Evolutionary conservation across 2,329 filamentous ascomycete genomes (phyloP).

Genomic region (Graphium sp.): DNA sequence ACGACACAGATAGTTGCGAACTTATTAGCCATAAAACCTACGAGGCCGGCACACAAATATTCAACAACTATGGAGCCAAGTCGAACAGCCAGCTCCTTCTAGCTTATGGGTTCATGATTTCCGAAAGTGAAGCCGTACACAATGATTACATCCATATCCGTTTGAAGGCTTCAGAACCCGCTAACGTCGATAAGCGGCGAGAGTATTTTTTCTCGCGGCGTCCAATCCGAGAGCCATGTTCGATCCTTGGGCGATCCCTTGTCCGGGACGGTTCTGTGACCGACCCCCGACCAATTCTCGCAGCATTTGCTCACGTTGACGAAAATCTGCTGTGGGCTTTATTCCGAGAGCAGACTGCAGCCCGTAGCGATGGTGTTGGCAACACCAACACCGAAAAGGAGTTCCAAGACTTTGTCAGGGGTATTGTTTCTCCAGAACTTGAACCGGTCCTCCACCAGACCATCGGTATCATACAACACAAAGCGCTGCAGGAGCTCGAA

Average conservation of each 20-base stretch:
- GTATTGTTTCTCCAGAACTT: conserved; percentile 10
- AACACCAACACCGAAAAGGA: conserved; percentile 13
- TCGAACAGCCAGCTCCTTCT: conserved; percentile 56
- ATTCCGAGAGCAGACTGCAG: not conserved
- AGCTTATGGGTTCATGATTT: conserved; percentile 44
- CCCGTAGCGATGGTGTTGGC: conserved; percentile 2
- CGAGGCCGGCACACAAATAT: conserved; percentile 35
- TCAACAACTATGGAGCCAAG: conserved; percentile 59
- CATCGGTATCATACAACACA: conserved; percentile 23
- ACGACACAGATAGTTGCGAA: conserved; percentile 23
- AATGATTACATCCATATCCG: conserved; percentile 44
- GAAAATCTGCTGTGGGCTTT: not conserved
- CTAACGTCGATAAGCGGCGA: conserved; percentile 9
- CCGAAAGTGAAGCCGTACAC: conserved; percentile 27
- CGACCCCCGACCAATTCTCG: no score
- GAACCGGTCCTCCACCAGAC: conserved; percentile 15
- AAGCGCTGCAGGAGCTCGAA: conserved; percentile 24
- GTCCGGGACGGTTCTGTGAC: no score
- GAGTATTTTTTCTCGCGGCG: conserved; percentile 37
- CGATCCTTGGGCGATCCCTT: conserved; percentile 24
- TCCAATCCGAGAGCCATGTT: conserved; percentile 27
- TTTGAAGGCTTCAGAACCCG: conserved; percentile 17
- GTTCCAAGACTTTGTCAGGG: conserved; percentile 4
- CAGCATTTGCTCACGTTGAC: no score
- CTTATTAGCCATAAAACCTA: conserved; percentile 25